These are phyloP conservation scores for Bondarzewia mesenterica DNA, from an alignment of 1,284 basidiomycete genomes.

Conservation along the genomic window DNA sequence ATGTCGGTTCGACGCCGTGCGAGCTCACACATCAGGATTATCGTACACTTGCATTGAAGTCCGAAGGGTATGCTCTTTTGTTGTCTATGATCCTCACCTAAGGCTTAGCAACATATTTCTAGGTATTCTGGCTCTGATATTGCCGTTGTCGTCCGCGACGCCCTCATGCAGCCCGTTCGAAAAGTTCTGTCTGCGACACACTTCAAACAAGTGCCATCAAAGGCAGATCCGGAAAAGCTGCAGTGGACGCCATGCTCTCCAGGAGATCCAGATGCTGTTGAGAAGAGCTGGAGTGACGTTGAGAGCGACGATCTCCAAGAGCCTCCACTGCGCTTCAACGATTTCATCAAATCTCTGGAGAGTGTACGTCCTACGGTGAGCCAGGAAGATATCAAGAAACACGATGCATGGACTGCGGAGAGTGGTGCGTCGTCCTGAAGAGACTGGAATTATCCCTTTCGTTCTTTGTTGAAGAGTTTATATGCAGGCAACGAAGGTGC, in stretches of 20 bases:
- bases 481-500: constrained; percentile 33
- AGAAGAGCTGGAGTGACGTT: constrained; percentile 92
- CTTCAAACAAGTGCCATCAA: constrained; percentile 63
- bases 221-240: constrained; percentile 25
- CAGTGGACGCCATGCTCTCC: constrained; percentile 94
- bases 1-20: constrained; percentile 91
- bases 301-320: constrained; percentile 87
- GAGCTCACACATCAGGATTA: constrained; percentile 77
- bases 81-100: constrained; percentile 3
- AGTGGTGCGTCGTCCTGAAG: constrained; percentile 43
- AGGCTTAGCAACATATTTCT: constrained; percentile 1
- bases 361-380: constrained; percentile 87
- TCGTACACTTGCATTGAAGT: constrained; percentile 74
- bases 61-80: constrained; percentile 61
- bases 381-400: constrained; percentile 81
- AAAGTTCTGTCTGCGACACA: constrained; percentile 96
- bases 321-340: constrained; percentile 69
- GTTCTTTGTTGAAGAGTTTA: neutral
- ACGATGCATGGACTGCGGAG: constrained; percentile 91
- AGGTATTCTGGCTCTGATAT: constrained; percentile 95
- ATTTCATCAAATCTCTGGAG: constrained; percentile 83
- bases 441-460: neutral
- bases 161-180: constrained; percentile 97
- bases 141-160: constrained; percentile 91
- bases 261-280: constrained; percentile 79